Evolutionary conservation across 1,284 basidiomycete genomes (phyloP).

Genomic region (Cryptococcus hybrid): DNA sequence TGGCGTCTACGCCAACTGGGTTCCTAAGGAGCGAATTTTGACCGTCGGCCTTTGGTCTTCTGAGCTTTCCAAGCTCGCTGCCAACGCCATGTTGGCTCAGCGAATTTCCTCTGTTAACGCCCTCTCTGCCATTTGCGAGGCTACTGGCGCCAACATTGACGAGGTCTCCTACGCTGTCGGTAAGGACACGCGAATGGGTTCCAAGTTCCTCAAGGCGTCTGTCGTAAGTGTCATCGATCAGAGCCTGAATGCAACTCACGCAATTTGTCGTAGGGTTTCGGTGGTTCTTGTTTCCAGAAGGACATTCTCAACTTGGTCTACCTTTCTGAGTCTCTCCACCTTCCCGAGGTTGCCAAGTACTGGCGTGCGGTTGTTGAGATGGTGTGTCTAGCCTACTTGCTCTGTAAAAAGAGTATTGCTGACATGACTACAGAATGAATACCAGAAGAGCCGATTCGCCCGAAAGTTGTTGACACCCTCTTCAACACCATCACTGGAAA

Average conservation of each 20-base stretch:
- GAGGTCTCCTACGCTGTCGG: conserved; percentile 96
- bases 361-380: conserved; percentile 93
- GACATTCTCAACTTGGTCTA: conserved; percentile 99
- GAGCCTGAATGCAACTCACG: neutral
- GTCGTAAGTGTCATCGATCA: conserved; percentile 28
- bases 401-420: neutral
- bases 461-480: conserved; percentile 88
- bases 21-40: conserved; percentile 77
- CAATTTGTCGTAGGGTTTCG: conserved; percentile 61
- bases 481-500: conserved; percentile 84
- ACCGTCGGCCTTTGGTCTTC: conserved; percentile 98
- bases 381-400: conserved; percentile 33
- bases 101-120: conserved; percentile 98
- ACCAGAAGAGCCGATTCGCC: conserved; percentile 87
- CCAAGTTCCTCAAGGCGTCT: conserved; percentile 85
- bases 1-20: conserved; percentile 93
- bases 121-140: conserved; percentile 97
- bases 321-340: conserved; percentile 86
- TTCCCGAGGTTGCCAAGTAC: conserved; percentile 97
- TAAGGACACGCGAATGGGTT: conserved; percentile 86
- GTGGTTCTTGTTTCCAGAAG: conserved; percentile 99
- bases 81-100: conserved; percentile 97
- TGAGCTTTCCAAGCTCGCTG: conserved; percentile 96
- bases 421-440: conserved; percentile 62
- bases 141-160: conserved; percentile 98